A percentile compares a stretch with the other conserved stretches of the same genome.
Evolutionary conservation across 176 grass and related monocot genomes (phyloP).

Genomic region (sorghum (Sorghum bicolor)): DNA sequence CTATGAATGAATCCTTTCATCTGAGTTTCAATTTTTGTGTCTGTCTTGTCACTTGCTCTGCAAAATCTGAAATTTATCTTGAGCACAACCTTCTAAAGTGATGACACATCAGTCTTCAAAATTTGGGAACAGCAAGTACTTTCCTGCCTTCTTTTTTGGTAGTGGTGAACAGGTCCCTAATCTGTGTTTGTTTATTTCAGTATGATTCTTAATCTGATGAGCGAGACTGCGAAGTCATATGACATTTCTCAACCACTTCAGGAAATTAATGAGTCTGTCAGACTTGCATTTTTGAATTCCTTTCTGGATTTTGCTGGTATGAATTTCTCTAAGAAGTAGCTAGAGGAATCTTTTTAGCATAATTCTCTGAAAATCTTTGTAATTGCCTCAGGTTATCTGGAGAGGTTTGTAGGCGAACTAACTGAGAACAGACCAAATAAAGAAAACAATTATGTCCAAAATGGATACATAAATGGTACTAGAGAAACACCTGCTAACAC

Average conservation of each 20-base stretch:
- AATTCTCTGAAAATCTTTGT: conserved; percentile 28
- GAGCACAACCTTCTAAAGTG: neutral
- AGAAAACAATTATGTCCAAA: conserved; percentile 74
- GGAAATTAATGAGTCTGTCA: conserved; percentile 97
- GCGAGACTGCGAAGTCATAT: conserved; percentile 66
- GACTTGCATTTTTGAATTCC: conserved; percentile 95
- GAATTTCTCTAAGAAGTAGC: conserved; percentile 15
- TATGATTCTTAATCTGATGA: conserved; percentile 87
- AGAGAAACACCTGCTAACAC: conserved; percentile 43
- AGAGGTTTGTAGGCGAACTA: conserved; percentile 67
- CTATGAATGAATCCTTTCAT: neutral
- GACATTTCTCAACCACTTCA: conserved; percentile 82
- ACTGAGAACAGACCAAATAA: conserved; percentile 77
- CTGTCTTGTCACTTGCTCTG: neutral
- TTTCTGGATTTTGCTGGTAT: conserved; percentile 98
- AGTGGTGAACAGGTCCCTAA: conserved; percentile 5
- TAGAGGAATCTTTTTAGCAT: neutral
- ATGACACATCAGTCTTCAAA: neutral
- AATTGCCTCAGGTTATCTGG: conserved; percentile 78
- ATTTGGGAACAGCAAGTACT: neutral
- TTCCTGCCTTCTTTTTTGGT: neutral
- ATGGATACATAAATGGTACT: conserved; percentile 70
- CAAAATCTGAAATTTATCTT: neutral
- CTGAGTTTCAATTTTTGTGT: neutral
- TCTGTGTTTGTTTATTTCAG: conserved; percentile 54